These are phyloP conservation scores for Ogataea hybrid DNA, from an alignment of 1,139 yeast species.

Conservation along the genomic window DNA sequence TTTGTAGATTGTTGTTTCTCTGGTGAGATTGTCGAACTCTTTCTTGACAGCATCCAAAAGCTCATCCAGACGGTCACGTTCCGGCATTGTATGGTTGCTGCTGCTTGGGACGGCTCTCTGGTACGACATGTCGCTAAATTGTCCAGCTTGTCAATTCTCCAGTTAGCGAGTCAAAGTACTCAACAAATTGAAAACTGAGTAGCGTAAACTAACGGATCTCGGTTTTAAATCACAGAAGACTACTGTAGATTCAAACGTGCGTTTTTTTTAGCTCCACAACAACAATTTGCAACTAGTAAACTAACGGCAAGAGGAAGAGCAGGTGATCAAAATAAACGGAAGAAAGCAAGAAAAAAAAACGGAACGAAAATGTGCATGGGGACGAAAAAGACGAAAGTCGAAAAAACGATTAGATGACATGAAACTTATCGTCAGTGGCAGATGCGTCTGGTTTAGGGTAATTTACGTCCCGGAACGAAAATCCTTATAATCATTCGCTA, in stretches of 20 bases:
- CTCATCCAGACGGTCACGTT: conserved; percentile 49
- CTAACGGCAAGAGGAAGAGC: conserved; percentile 4
- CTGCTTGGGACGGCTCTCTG: conserved; percentile 24
- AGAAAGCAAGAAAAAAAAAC: conserved; percentile 11
- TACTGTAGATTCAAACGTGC: background rate
- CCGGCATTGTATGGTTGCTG: conserved; percentile 25
- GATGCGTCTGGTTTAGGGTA: background rate
- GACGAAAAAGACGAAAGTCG: conserved; percentile 12
- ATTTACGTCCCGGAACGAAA: background rate
- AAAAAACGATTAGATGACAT: conserved; percentile 5
- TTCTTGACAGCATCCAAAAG: conserved; percentile 88
- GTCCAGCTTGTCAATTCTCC: conserved; percentile 4
- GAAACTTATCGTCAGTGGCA: conserved; percentile 1
- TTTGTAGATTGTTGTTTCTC: conserved; percentile 83
- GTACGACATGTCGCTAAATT: conserved; percentile 22
- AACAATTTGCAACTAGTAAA: conserved; percentile 4
- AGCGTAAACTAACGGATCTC: background rate
- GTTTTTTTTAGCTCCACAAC: conserved; percentile 1
- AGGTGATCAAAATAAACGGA: conserved; percentile 8
- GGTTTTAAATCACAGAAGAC: background rate
- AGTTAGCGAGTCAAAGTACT: conserved; percentile 2
- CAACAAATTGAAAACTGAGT: background rate
- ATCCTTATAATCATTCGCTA: background rate
- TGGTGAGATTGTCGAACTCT: conserved; percentile 84
- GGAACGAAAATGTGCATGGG: conserved; percentile 9